These are phyloP conservation scores for Parachlorella kessleri DNA, from an alignment of 139 green algal species.

Conservation along the genomic window DNA sequence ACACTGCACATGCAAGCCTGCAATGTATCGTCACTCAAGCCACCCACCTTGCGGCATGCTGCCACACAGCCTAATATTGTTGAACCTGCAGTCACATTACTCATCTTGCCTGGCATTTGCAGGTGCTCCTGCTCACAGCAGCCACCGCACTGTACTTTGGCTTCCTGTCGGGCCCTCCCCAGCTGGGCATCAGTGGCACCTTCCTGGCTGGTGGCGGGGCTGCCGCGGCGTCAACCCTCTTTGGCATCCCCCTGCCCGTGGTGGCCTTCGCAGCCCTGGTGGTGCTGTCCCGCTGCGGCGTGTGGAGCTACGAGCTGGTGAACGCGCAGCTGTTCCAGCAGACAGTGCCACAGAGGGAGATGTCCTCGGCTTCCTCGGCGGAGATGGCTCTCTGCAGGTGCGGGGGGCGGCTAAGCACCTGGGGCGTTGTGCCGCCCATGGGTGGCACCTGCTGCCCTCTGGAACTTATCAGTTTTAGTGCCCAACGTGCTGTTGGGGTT, in stretches of 20 bases:
- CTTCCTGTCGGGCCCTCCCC: slow-evolving; percentile 4
- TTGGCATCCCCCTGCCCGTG: slow-evolving; percentile 32
- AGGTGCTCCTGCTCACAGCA: background rate
- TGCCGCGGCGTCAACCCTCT: background rate
- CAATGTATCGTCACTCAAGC: no score
- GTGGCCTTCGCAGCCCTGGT: slow-evolving; percentile 46
- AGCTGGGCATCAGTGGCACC: slow-evolving; percentile 11
- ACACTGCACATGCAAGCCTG: no score
- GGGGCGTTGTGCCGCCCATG: background rate
- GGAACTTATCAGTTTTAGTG: no score
- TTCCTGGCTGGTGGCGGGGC: slow-evolving; percentile 11
- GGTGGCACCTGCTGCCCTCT: no score
- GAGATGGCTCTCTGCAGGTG: slow-evolving; percentile 54
- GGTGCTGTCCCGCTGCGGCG: slow-evolving; percentile 44
- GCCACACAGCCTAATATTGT: no score
- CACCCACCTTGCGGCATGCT: no score
- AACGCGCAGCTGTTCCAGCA: slow-evolving; percentile 57
- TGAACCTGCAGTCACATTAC: no score
- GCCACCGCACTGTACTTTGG: slow-evolving; percentile 1
- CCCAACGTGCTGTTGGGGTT: no score
- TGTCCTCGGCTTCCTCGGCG: slow-evolving; percentile 37
- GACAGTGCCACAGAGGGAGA: slow-evolving; percentile 34
- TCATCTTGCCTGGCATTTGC: no score
- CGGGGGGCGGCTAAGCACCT: background rate
- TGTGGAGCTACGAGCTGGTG: slow-evolving; percentile 59